Percentiles rank a stretch among this genome's conserved stretches.
These are phyloP conservation scores for Paracamarosporium sp. DNA, from an alignment of 2,329 filamentous ascomycete genomes.

Conservation along the genomic window DNA sequence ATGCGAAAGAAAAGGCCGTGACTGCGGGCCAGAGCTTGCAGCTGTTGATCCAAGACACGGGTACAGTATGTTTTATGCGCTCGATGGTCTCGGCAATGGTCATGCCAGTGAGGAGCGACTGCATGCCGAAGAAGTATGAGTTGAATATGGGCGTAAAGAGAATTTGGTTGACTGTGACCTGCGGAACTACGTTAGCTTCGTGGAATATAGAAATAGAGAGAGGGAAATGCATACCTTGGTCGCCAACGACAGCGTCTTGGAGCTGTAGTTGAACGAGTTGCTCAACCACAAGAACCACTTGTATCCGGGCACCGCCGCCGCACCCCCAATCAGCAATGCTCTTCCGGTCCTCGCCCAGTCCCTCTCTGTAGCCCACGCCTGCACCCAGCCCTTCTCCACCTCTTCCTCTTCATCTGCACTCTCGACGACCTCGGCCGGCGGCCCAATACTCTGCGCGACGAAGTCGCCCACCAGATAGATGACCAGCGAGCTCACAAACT, in stretches of 20 bases:
- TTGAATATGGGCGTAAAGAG: constrained; percentile 75
- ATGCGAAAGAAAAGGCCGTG: constrained; percentile 87
- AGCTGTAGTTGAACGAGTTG: constrained; percentile 82
- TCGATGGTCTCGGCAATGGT: constrained; percentile 68
- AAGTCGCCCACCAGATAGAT: constrained; percentile 83
- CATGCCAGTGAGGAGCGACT: constrained; percentile 63
- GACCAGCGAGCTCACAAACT: constrained; percentile 75
- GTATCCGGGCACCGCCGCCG: constrained; percentile 78
- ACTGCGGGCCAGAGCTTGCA: constrained; percentile 89
- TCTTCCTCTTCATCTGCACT: constrained; percentile 16
- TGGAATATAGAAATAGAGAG: not conserved
- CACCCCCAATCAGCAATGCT: constrained; percentile 75
- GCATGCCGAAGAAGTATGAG: constrained; percentile 61
- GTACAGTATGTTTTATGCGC: constrained; percentile 77
- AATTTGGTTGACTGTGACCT: constrained; percentile 77
- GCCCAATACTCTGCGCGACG: constrained; percentile 72
- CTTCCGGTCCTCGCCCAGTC: constrained; percentile 66
- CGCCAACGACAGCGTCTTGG: constrained; percentile 71
- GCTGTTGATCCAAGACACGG: constrained; percentile 76
- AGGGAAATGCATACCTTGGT: constrained; percentile 61
- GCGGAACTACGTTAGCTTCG: not conserved
- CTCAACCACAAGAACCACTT: constrained; percentile 85
- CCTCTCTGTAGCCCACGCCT: constrained; percentile 51
- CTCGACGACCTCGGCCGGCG: constrained; percentile 3
- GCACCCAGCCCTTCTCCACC: constrained; percentile 45